Conservation (phyloP, 1,139 yeast species). For the Saccharomyces hybrid region DNA sequence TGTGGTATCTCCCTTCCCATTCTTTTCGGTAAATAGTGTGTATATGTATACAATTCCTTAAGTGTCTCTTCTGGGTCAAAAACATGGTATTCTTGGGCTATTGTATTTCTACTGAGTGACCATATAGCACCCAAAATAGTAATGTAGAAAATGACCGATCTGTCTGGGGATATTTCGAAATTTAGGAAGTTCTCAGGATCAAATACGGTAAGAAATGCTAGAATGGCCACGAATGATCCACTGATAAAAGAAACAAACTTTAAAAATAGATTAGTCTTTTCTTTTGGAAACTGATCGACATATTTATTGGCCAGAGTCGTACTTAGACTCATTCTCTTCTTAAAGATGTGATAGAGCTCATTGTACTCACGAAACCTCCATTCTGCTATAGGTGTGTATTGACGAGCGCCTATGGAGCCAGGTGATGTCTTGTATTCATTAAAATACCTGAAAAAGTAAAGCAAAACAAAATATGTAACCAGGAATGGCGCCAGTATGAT, state of each 20-base stretch:
- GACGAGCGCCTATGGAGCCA: slow-evolving; percentile 72
- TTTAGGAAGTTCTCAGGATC: slow-evolving; percentile 90
- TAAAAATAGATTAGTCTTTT: slow-evolving; percentile 56
- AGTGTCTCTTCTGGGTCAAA: slow-evolving; percentile 89
- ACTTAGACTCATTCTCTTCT: slow-evolving; percentile 67
- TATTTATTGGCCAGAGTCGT: slow-evolving; percentile 73
- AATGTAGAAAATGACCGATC: slow-evolving; percentile 77
- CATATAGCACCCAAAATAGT: slow-evolving; percentile 78
- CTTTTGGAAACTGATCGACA: slow-evolving; percentile 87
- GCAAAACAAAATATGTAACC: slow-evolving; percentile 69
- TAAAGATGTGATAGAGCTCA: slow-evolving; percentile 83
- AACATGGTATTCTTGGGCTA: slow-evolving; percentile 54
- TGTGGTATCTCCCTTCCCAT: slow-evolving; percentile 82
- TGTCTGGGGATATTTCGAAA: slow-evolving; percentile 76
- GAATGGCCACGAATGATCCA: slow-evolving; percentile 84
- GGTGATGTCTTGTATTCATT: slow-evolving; percentile 90
- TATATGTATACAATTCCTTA: slow-evolving; percentile 68
- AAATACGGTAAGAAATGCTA: slow-evolving; percentile 74
- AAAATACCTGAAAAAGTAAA: slow-evolving; percentile 83
- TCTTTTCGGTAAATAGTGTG: slow-evolving; percentile 82
- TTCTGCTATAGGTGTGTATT: slow-evolving; percentile 87
- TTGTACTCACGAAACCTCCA: slow-evolving; percentile 94
- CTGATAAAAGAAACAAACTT: slow-evolving; percentile 66
- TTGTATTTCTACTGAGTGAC: slow-evolving; percentile 60
- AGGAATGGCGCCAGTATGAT: slow-evolving; percentile 78